A percentile compares a stretch with the other conserved stretches of the same genome.
Evolutionary conservation across 805 yeast species (phyloP).

Genomic region (Zygoascus tannicola): DNA sequence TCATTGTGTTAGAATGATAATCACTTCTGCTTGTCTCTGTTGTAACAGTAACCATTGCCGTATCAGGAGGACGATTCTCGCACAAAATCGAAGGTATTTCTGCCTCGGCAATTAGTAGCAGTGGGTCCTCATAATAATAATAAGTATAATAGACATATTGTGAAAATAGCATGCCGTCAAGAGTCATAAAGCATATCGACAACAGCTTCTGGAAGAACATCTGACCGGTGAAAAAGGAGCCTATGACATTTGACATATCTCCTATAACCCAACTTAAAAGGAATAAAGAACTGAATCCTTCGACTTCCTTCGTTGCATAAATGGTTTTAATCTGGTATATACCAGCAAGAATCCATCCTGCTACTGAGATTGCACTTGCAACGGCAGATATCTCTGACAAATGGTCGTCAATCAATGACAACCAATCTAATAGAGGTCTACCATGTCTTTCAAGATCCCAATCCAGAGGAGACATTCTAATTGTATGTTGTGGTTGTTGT

Average conservation of each 20-base stretch:
- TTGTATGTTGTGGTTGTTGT: no score
- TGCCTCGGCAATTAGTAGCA: background rate
- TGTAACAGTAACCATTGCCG: no score
- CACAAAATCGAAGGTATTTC: background rate
- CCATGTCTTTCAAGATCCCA: background rate
- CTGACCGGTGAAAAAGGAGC: slow-evolving; percentile 25
- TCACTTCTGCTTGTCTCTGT: no score
- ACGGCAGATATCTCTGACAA: slow-evolving; percentile 2
- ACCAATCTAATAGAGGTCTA: slow-evolving; percentile 2
- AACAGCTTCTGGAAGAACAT: slow-evolving; percentile 25
- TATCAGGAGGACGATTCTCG: background rate
- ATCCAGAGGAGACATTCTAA: no score
- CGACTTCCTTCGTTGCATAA: slow-evolving; percentile 19
- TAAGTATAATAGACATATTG: slow-evolving; percentile 22
- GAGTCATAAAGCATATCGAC: slow-evolving; percentile 18
- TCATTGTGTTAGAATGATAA: no score
- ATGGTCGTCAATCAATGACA: background rate
- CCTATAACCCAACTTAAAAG: slow-evolving; percentile 25
- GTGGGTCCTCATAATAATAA: background rate
- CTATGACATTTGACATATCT: slow-evolving; percentile 25
- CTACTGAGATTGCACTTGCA: slow-evolving; percentile 20
- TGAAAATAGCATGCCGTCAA: slow-evolving; percentile 19
- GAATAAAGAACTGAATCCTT: slow-evolving; percentile 24
- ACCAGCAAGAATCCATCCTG: slow-evolving; percentile 26
- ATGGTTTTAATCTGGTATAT: slow-evolving; percentile 23